These are phyloP conservation scores for Fusarium foetens DNA, from an alignment of 2,329 filamentous ascomycete species.

Conservation along the genomic window DNA sequence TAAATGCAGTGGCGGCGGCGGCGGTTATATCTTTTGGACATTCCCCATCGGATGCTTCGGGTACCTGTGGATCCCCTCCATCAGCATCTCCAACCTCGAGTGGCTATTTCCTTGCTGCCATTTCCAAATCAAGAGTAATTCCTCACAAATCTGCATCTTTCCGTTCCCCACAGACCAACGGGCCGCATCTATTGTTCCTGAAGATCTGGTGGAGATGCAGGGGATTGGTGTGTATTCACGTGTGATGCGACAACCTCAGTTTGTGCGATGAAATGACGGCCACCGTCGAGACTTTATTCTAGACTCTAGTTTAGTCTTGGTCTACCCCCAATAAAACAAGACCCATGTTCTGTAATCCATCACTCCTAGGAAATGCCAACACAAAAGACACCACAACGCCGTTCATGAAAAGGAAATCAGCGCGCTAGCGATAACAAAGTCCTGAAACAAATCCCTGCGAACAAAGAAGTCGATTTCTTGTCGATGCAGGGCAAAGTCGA, in stretches of 20 bases:
- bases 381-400: constrained; percentile 45
- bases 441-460: not conserved
- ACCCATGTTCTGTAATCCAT: constrained; percentile 42
- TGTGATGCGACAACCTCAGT: not conserved
- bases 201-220: constrained; percentile 27
- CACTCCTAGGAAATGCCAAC: constrained; percentile 35
- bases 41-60: constrained; percentile 37
- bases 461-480: too few relatives aligned
- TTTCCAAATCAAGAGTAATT: constrained; percentile 30
- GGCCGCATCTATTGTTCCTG: constrained; percentile 35
- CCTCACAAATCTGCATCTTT: constrained; percentile 24
- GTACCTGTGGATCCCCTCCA: constrained; percentile 35
- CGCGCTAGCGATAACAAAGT: constrained; percentile 37
- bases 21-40: constrained; percentile 18
- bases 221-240: not conserved
- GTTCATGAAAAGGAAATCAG: constrained; percentile 40
- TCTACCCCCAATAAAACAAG: constrained; percentile 14
- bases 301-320: constrained; percentile 22
- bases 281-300: constrained; percentile 24
- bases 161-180: constrained; percentile 29
- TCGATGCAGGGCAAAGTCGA: not conserved
- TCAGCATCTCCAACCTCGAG: constrained; percentile 16
- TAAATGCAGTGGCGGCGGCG: not conserved
- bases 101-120: constrained; percentile 14
- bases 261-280: not conserved